Evolutionary conservation across 2,329 filamentous ascomycete species (phyloP).

Genomic region (Plenodomus biglobosus): DNA sequence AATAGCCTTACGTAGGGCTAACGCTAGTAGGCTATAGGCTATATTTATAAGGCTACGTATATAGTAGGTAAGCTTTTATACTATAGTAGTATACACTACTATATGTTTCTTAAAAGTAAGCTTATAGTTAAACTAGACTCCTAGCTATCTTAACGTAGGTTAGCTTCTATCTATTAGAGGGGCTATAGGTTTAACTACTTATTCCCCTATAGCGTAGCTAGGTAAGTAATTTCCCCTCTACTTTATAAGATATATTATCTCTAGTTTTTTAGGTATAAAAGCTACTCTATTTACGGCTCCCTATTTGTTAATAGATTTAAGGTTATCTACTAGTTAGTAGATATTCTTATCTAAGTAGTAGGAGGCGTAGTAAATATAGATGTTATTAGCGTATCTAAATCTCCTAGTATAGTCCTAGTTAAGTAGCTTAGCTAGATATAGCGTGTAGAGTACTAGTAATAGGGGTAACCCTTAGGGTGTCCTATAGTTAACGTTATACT

Average conservation of each 20-base stretch:
- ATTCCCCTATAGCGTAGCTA: not conserved
- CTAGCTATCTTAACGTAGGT: slow-evolving; percentile 4
- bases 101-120: slow-evolving; percentile 7
- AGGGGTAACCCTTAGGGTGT: slow-evolving; percentile 2
- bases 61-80: slow-evolving; percentile 1
- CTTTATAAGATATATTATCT: slow-evolving; percentile 10
- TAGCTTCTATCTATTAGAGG: not conserved
- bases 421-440: slow-evolving; percentile 6
- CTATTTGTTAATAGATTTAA: slow-evolving; percentile 5
- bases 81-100: not conserved
- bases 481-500: not conserved
- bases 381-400: slow-evolving; percentile 2
- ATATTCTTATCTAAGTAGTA: slow-evolving; percentile 6
- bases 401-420: not conserved
- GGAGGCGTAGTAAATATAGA: not conserved
- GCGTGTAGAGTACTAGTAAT: slow-evolving; percentile 3
- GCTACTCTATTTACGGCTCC: slow-evolving; percentile 7
- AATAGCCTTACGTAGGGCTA: slow-evolving; percentile 6
- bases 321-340: slow-evolving; percentile 1
- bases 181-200: slow-evolving; percentile 1
- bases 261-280: slow-evolving; percentile 11
- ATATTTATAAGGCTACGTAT: slow-evolving; percentile 3
- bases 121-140: slow-evolving; percentile 7
- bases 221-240: slow-evolving; percentile 1
- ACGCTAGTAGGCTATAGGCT: not conserved